Evolutionary conservation across 139 green algal species (phyloP).

Genomic region (Chlamydomonas schloesseri): DNA sequence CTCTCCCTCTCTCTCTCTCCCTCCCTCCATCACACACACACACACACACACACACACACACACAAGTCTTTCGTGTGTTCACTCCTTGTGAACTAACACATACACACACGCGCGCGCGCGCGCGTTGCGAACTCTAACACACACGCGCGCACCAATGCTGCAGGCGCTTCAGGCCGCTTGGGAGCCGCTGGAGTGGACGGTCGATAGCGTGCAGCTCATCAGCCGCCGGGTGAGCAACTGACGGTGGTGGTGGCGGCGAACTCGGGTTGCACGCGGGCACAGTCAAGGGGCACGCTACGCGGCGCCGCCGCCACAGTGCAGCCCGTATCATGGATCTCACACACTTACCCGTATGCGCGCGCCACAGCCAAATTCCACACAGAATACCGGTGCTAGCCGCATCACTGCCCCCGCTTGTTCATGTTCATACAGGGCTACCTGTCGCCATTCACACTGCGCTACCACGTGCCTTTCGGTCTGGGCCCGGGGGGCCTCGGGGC

Average conservation of each 20-base stretch:
- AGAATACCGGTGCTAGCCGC: not conserved
- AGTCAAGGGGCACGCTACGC: too few species aligned
- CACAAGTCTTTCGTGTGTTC: too few species aligned
- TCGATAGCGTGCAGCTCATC: slow-evolving; percentile 54
- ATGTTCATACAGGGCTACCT: slow-evolving; percentile 25
- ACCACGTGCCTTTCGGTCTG: slow-evolving; percentile 59
- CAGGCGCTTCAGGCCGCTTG: slow-evolving; percentile 28
- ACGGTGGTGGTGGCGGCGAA: not conserved
- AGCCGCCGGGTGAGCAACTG: slow-evolving; percentile 12
- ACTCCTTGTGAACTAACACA: too few species aligned
- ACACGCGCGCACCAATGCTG: too few species aligned
- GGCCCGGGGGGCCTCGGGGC: not conserved
- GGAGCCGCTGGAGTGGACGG: slow-evolving; percentile 41
- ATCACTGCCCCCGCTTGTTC: not conserved
- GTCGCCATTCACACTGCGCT: slow-evolving; percentile 68
- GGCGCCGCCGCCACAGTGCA: not conserved
- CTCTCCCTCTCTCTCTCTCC: too few species aligned
- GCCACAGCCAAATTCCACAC: not conserved
- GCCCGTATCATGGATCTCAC: not conserved
- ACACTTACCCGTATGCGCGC: not conserved
- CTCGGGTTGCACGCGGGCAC: not conserved
- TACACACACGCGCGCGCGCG: too few species aligned
- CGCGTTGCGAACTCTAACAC: too few species aligned
- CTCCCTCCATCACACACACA: too few species aligned
- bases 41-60: too few species aligned